Base-by-base conservation (phyloP, 1,284 basidiomycete species). In the Lignosus rhinocerotis region DNA sequence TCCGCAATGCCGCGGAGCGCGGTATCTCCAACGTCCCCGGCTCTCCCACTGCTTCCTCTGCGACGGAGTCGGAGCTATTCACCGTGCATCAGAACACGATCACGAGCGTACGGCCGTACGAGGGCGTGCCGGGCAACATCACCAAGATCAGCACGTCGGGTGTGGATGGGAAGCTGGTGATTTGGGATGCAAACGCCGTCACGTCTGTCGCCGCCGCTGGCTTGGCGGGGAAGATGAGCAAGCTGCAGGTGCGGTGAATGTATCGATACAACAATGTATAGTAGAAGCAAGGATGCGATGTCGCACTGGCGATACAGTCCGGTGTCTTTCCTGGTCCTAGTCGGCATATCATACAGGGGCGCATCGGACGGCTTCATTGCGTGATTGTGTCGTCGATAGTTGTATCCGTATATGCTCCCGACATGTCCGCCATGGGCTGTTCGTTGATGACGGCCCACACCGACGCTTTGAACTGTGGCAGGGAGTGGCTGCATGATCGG, bases 41-140 rank as follows among this genome's bases (percentile, higher is more conserved):
- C 16, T 73, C 75, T 3, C 69, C 77, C 1, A 72, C 72, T 1
- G 69, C 72, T 1, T 73, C 74, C 0, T 73, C 73, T 31, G 49
- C 74, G 46, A 71, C 78, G 51, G 87, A 93, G 69, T 90, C 88
- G 11, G 92, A 92, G 72, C 78, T 93, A 61, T 79, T 81, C 70
- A 99, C 96, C 3, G 85, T 97, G 43, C 97, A 99, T 74, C 96
- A 98, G 80, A 99, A 99, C 78, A 97, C 96, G 43, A 98, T 99
- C 75, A 98, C 95, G n/a, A 89, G 81, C 66, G 80, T 97, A 47
- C 80, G 93, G 56, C 78, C 90, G 30, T 96, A 93, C 68, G 88
- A 89, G 60, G 82, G 81, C 61, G 78, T 73, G 0, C 71, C 77
- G 1, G 84, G 80, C 19, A 85, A 81, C 3, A 88, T 98, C 7